Evolutionary conservation across 139 green algal genomes (phyloP), one percentile per base, ranked within the genome.

Genomic region (Picochlorum sp.): DNA sequence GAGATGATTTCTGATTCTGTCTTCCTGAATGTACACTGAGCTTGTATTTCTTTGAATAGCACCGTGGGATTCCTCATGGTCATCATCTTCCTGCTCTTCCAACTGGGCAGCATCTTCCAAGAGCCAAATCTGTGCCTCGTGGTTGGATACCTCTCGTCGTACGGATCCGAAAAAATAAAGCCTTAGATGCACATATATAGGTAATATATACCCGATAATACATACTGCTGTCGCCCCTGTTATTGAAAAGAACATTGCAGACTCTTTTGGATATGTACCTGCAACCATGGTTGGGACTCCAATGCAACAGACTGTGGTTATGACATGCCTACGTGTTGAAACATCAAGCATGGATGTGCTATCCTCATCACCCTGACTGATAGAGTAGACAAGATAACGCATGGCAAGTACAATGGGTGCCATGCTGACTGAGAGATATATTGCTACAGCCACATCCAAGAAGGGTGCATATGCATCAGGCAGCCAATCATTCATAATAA

Each of bases 401-500:
- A 77, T 38, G 6, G 68, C 72, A 10, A 73, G 44, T 10, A 38
- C 63, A 45, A 84, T 84, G 41, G 75, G 78, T n/a, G 57, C 65
- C 65, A 71, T 71, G 21, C 14, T 47, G 57, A 84, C 63, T n/a
- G 63, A 70, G 7, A 83, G 67, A 66, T 81, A 85, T 16, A 76
- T 11, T 1, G 60, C 54, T 41, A 81, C 70, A 18, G 30, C 45
- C 2, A 57, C 44, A 28, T 77, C 70, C 37, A 85, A 51, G 30
- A 62, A 60, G 18, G 76, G 66, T 15, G 76, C 70, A 45, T 57
- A 62, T 8, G 26, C 31, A 9, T 67, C 71, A 24, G 57, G 57
- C 50, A 85, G 65, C 78, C 78, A 85, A 2, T 41, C 28, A 63
- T 85, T 85, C 3, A 77, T 65, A n/a, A 85, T 66, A 21, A 81